Percentiles rank a stretch among this genome's conserved stretches.
Conservation (phyloP, 2,329 filamentous ascomycete species). For the Purpureocillium takamizusanense region DNA sequence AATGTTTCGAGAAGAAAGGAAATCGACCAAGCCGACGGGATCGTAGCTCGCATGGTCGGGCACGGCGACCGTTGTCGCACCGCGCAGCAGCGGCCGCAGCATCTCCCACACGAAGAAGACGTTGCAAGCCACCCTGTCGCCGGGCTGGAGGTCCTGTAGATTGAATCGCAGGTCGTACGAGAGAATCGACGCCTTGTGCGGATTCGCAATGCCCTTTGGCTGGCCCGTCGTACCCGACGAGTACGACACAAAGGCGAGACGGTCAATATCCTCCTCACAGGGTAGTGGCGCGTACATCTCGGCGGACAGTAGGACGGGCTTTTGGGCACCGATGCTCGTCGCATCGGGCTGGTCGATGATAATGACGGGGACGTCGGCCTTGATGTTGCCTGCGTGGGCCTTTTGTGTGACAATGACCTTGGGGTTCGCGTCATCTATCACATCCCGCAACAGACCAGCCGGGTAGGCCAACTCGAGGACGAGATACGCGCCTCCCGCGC, state of each 20-base stretch:
- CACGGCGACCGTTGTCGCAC: constrained; percentile 66
- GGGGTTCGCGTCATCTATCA: constrained; percentile 66
- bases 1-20: constrained; percentile 55
- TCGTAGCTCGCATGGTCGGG: constrained; percentile 73
- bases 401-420: constrained; percentile 60
- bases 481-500: constrained; percentile 71
- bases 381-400: constrained; percentile 57
- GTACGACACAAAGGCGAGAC: constrained; percentile 72
- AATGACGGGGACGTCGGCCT: constrained; percentile 53
- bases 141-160: constrained; percentile 58
- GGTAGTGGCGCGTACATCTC: constrained; percentile 43
- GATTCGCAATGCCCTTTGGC: constrained; percentile 76
- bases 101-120: constrained; percentile 87
- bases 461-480: constrained; percentile 76
- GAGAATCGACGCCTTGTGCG: constrained; percentile 62
- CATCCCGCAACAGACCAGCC: constrained; percentile 62
- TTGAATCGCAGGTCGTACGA: constrained; percentile 67
- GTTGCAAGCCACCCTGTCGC: constrained; percentile 77
- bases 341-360: constrained; percentile 44
- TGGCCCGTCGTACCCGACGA: constrained; percentile 70
- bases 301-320: constrained; percentile 14
- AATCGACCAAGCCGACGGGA: constrained; percentile 61
- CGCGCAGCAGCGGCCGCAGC: constrained; percentile 63
- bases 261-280: constrained; percentile 59
- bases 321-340: constrained; percentile 13